Base-by-base conservation (phyloP, 805 yeast genomes). In the Candida bentonensis region DNA sequence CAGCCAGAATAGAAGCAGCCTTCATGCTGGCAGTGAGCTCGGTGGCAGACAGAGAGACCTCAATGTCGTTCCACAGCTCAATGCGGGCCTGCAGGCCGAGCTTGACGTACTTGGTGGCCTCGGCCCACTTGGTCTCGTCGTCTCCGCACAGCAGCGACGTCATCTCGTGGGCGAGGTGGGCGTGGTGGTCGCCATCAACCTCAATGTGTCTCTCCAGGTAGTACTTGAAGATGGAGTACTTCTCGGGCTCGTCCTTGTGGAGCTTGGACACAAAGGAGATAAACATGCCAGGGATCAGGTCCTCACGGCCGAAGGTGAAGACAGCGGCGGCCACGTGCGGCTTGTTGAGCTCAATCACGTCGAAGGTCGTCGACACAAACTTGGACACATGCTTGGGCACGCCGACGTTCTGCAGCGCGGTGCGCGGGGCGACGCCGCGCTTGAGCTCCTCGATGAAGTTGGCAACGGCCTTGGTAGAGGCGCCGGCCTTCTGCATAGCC, bases 171-270 rank as follows among this genome's bases (percentile, higher is more conserved):
- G 52, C 52, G n/a, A 49, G 42, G 22, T 42, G 46, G 22, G 52
- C 50, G 36, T 49, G 52, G 43, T 49, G 52, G 39, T 49, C 52
- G 15, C 52, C 52, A 34, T 49, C 52, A 23, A 49, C 52, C 42
- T 49, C 52, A 39, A 49, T 49, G 44, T 49, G 52, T 30, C 52
- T 49, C 30, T 49, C 52, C 40, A 49, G 44, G 45, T 49, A 49
- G 40, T 49, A 49, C 47, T 49, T 49, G 52, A 49, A 49, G 45
- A 47, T 47, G 33, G 46, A 26, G 39, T 43, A 49, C 43, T 46
- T 49, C 23, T 49, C 51, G 3, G 52, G 52, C 21, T 47, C 50
- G 15, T 45, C 49, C 43, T 47, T 46, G 44, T 47, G 46, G 22
- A 49, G 44, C 22, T 47, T 42, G 13, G 49, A 41, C n/a, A 49